Conservation (phyloP, 1,284 basidiomycete genomes). For the Singerocomus inundabilis region DNA sequence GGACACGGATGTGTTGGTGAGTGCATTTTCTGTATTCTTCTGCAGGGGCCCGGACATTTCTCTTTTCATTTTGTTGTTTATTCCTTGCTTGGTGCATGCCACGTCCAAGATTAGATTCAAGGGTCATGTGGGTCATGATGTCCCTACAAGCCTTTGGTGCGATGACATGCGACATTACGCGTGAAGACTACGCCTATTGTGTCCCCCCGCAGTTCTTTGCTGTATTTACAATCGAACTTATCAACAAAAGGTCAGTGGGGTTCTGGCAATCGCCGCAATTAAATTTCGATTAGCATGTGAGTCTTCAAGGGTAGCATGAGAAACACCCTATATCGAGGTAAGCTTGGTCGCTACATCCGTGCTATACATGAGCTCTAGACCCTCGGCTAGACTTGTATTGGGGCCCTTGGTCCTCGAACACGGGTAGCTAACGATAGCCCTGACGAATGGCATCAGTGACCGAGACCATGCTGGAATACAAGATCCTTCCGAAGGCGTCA, state of each 20-base stretch:
- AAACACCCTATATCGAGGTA: not conserved
- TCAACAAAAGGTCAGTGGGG: not conserved
- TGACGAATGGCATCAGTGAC: not conserved
- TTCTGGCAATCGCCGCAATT: not conserved
- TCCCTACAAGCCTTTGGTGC: not conserved
- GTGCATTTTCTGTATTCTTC: slow-evolving; percentile 12
- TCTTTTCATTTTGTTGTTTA: not conserved
- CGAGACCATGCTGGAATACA: slow-evolving; percentile 1
- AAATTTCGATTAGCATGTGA: not conserved
- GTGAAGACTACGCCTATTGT: not conserved
- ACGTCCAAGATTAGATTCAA: not conserved
- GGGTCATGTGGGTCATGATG: not conserved
- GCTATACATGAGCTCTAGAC: not conserved
- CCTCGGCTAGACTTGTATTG: not conserved
- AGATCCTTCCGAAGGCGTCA: slow-evolving; percentile 25
- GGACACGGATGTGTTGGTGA: slow-evolving; percentile 83
- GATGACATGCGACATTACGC: not conserved
- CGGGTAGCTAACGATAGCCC: not conserved
- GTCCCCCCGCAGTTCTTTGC: not conserved
- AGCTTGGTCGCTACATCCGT: not conserved
- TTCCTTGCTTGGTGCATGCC: not conserved
- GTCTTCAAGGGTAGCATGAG: not conserved
- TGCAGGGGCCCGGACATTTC: not conserved
- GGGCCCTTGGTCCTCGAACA: not conserved
- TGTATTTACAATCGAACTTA: not conserved